These are phyloP conservation scores for Saccharum spontaneum DNA, from an alignment of 176 grass and related monocot species.

Conservation along the genomic window DNA sequence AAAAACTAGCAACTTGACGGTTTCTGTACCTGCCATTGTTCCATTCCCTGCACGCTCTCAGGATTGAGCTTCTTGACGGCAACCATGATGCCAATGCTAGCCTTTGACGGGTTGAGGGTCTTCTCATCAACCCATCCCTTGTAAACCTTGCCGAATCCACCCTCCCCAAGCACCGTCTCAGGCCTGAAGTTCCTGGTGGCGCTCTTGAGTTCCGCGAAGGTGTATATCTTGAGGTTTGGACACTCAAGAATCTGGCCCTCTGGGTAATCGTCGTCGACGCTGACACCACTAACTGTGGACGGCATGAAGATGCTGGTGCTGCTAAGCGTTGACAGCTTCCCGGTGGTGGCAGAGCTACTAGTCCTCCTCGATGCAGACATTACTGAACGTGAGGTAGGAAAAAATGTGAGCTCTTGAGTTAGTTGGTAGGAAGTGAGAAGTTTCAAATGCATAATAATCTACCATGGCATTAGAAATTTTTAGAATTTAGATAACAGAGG, in stretches of 20 bases:
- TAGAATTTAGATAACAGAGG: not conserved
- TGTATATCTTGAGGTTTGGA: constrained; percentile 63
- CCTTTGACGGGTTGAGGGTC: constrained; percentile 60
- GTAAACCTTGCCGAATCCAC: constrained; percentile 87
- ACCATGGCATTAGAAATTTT: not conserved
- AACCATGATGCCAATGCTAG: constrained; percentile 44
- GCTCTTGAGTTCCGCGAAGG: constrained; percentile 61
- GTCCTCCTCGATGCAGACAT: constrained; percentile 65
- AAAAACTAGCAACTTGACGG: not conserved
- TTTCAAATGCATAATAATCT: not conserved
- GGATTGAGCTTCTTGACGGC: constrained; percentile 92
- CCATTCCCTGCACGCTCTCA: constrained; percentile 80
- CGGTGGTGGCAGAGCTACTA: constrained; percentile 54
- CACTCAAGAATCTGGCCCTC: constrained; percentile 67
- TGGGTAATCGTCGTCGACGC: constrained; percentile 26
- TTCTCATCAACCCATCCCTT: constrained; percentile 91
- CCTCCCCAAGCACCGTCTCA: constrained; percentile 73
- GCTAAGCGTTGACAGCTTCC: constrained; percentile 54
- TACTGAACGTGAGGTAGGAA: constrained; percentile 26
- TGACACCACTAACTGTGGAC: constrained; percentile 48
- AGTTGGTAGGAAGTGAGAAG: not conserved
- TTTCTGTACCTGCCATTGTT: constrained; percentile 81
- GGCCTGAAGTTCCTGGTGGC: constrained; percentile 70
- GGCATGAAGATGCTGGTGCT: constrained; percentile 58
- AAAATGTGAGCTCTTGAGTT: not conserved